Percentiles rank a stretch among this genome's conserved stretches.
These are phyloP conservation scores for Brettanomyces bruxellensis DNA, from an alignment of 805 yeast genomes.

Conservation along the genomic window DNA sequence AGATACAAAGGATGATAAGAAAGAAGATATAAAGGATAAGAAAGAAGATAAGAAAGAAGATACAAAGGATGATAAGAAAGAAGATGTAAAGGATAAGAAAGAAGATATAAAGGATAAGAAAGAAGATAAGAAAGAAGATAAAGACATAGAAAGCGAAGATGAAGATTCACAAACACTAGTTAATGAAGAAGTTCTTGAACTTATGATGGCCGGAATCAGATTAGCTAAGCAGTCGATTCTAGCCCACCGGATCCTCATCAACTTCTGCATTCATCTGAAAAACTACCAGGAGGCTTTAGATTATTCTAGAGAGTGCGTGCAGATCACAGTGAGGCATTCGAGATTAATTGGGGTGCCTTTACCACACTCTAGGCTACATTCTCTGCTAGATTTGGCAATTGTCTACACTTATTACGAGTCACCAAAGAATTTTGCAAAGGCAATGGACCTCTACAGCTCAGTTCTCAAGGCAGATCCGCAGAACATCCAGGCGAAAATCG, in stretches of 20 bases:
- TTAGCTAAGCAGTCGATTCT: conserved; percentile 36
- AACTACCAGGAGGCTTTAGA: conserved; percentile 59
- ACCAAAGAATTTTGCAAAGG: conserved; percentile 76
- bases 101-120: conserved; percentile 2
- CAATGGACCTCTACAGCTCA: conserved; percentile 59
- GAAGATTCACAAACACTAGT: conserved; percentile 6
- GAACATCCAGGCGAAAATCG: conserved; percentile 56
- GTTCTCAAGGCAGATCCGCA: conserved; percentile 35
- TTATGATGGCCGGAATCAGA: conserved; percentile 31
- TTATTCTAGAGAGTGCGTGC: conserved; percentile 51
- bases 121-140: not conserved
- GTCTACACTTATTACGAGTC: conserved; percentile 81
- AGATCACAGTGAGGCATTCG: conserved; percentile 39
- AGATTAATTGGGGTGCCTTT: conserved; percentile 39
- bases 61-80: not conserved
- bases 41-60: conserved; percentile 4
- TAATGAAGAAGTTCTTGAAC: conserved; percentile 30
- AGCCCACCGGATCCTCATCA: conserved; percentile 57
- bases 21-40: conserved; percentile 6
- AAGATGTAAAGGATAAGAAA: conserved; percentile 2
- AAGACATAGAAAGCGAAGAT: not conserved
- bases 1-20: conserved; percentile 11
- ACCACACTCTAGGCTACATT: conserved; percentile 43
- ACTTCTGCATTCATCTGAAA: conserved; percentile 47
- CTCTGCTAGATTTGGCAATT: conserved; percentile 60